Percentiles rank a stretch among this genome's conserved stretches.
These are phyloP conservation scores for Plasmodium gonderi DNA, from an alignment of 169 alveolate species.

Conservation along the genomic window DNA sequence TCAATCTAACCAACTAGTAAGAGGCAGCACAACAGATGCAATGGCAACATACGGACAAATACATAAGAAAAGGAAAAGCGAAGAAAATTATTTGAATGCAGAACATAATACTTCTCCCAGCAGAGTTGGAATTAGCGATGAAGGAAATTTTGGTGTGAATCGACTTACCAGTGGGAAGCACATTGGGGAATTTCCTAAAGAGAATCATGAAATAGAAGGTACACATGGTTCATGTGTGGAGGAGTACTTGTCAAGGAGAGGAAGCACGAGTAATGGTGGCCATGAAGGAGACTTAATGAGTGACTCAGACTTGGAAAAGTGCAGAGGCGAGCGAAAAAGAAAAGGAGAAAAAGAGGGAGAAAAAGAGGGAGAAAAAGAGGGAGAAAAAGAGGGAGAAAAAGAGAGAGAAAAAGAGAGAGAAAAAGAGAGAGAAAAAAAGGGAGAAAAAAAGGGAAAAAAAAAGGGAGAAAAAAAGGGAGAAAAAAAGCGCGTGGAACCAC, in stretches of 20 bases:
- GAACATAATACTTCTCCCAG: too few relatives aligned
- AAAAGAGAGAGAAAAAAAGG: background rate
- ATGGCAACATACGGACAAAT: background rate
- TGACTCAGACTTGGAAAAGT: background rate
- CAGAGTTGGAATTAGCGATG: too few relatives aligned
- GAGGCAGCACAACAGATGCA: background rate
- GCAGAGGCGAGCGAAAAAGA: background rate
- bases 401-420: background rate
- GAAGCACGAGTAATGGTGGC: background rate
- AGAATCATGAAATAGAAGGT: too few relatives aligned
- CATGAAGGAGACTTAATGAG: too few relatives aligned
- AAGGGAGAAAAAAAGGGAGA: background rate
- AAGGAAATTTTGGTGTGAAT: too few relatives aligned
- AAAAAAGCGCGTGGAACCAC: constrained; percentile 31
- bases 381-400: background rate
- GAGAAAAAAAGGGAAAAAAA: background rate
- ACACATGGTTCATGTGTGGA: too few relatives aligned
- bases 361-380: background rate
- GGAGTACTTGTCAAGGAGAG: too few relatives aligned
- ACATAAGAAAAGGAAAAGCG: background rate
- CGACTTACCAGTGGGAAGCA: too few relatives aligned
- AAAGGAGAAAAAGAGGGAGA: background rate
- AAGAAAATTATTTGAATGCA: too few relatives aligned
- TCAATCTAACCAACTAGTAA: too few relatives aligned
- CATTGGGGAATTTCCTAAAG: too few relatives aligned